Evolutionary conservation across 164 flowering plant species (phyloP), one percentile per base, ranked within the genome.

Genomic region (Nymphaea thermarum): DNA sequence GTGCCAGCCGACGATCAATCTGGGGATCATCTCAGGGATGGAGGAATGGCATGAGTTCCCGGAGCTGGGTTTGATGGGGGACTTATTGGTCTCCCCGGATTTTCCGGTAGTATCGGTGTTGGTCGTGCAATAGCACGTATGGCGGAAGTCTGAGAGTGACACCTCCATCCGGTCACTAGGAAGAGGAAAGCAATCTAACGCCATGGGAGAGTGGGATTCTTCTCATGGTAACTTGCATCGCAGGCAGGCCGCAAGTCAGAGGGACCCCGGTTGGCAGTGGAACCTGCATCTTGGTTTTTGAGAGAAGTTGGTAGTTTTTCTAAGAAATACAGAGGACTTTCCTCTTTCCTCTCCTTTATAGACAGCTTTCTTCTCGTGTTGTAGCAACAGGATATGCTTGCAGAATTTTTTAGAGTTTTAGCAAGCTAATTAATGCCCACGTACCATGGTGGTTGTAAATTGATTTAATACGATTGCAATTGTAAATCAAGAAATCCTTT

Each of bases 1-100:
- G 14, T 66, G 72, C 4, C 77, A 75, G 14, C 71, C 70, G 55
- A 47, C 44, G 4, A 47, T 42, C 36, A 12, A 47, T 6, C 42
- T 45, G 4, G 66, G 71, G 25, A 43, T 61, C 51, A 15, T 44
- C 3, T 67, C 74, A 7, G 73, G 77, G 2, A 18, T 74, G 3
- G 65, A 64, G 1, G 77, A 74, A 41, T 74, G 77, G 77, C 70
- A 68, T 15, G 74, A 74, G 61, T 71, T 66, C 45, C 71, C 77
- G 18, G 77, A 71, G 71, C 53, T 74, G 45, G 74, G 77, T 2
- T 63, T 71, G 4, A 75, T 75, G 4, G 77, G 77, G 7, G 77
- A 75, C 53, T 17, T 75, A 18, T 51, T 75, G 6, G 68, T 69
- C 2, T 75, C 74, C 7, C 68, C 77, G 0, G 77, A 75, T 42